These are phyloP conservation scores for Sarcomyxa edulis DNA, from an alignment of 768 basidiomycete species.

Conservation along the genomic window DNA sequence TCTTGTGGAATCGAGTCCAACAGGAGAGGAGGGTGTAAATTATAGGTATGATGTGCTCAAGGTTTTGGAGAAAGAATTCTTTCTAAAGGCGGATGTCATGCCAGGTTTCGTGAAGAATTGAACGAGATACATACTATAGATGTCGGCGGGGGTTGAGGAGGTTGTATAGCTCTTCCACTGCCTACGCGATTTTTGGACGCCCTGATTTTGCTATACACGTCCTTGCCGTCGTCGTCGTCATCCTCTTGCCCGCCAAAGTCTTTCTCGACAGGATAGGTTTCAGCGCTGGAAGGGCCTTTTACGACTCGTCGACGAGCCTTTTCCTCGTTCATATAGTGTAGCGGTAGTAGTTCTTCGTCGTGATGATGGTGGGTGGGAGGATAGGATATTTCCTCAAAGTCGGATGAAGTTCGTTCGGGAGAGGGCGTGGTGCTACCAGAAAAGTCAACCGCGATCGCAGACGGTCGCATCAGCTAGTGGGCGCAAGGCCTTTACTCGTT, in stretches of 20 bases:
- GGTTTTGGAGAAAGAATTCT: constrained; percentile 77
- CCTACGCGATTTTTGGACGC: constrained; percentile 31
- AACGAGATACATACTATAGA: constrained; percentile 41
- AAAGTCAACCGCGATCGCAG: constrained; percentile 69
- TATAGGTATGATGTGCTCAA: constrained; percentile 71
- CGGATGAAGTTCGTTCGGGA: constrained; percentile 49
- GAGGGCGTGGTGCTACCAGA: constrained; percentile 53
- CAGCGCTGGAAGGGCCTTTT: constrained; percentile 14
- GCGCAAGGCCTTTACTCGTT: not conserved
- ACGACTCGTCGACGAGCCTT: constrained; percentile 53
- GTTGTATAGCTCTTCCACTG: constrained; percentile 58
- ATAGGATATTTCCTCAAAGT: constrained; percentile 68
- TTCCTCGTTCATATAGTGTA: constrained; percentile 56
- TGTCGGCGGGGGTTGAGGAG: constrained; percentile 60
- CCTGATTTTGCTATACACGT: constrained; percentile 44
- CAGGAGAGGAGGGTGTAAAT: constrained; percentile 92
- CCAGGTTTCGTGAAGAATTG: constrained; percentile 2
- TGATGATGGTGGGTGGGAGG: constrained; percentile 31
- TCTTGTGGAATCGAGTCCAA: constrained; percentile 92
- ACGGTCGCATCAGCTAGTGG: constrained; percentile 48
- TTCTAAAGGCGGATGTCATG: constrained; percentile 32
- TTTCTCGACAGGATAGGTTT: constrained; percentile 1
- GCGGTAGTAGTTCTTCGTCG: constrained; percentile 42
- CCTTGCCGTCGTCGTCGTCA: constrained; percentile 43
- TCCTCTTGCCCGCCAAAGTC: constrained; percentile 17